Percentiles rank a stretch among this genome's conserved stretches.
These are phyloP conservation scores for Colletotrichum lentis DNA, from an alignment of 2,329 filamentous ascomycete genomes.

Conservation along the genomic window DNA sequence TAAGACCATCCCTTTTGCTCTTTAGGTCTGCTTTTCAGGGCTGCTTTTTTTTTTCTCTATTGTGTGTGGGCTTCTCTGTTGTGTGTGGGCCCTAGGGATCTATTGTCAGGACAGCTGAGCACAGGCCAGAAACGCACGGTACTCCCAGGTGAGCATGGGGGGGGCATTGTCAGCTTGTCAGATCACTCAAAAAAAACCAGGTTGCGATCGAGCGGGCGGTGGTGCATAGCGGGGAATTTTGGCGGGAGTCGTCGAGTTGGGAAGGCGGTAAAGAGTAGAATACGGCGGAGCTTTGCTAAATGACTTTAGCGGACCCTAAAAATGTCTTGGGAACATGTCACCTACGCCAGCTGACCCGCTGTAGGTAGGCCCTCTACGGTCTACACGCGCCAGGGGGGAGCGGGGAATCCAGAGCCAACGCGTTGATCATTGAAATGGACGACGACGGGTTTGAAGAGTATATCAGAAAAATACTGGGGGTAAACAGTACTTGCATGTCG, in stretches of 20 bases:
- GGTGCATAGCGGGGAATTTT: constrained; percentile 21
- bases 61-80: too few relatives aligned
- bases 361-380: too few relatives aligned
- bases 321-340: neutral
- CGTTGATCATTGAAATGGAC: neutral
- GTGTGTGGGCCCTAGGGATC: too few relatives aligned
- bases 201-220: constrained; percentile 6
- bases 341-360: neutral
- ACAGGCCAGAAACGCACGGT: too few relatives aligned
- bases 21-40: too few relatives aligned
- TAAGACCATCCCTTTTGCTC: too few relatives aligned
- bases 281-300: neutral
- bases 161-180: too few relatives aligned
- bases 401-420: neutral
- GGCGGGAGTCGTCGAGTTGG: neutral
- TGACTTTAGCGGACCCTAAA: neutral
- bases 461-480: neutral
- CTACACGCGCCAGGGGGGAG: neutral
- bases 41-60: too few relatives aligned
- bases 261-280: constrained; percentile 36
- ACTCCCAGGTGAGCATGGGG: too few relatives aligned
- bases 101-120: too few relatives aligned
- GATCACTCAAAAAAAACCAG: too few relatives aligned
- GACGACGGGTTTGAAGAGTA: neutral
- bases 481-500: too few relatives aligned